Conservation (phyloP, 208 protist species). For the Vickermania ingenoplastis region DNA sequence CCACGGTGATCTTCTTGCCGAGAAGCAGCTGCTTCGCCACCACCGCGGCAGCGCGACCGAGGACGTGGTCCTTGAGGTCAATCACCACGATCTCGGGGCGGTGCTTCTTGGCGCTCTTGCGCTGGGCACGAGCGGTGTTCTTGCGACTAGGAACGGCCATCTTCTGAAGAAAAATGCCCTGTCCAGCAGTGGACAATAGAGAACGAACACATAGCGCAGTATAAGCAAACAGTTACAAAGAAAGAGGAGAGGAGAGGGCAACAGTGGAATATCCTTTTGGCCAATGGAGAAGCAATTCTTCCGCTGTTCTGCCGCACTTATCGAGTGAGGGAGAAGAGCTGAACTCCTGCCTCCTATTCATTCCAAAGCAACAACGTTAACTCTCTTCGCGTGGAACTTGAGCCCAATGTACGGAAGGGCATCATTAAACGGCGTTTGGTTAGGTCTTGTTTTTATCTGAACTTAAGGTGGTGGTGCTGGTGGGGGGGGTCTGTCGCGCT, state of each 20-base stretch:
- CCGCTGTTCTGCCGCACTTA: no score
- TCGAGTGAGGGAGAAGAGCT: no score
- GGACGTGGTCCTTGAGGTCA: conserved; percentile 96
- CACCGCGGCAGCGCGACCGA: conserved; percentile 95
- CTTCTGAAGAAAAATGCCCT: conserved; percentile 1
- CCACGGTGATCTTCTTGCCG: conserved; percentile 95
- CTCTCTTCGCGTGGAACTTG: no score
- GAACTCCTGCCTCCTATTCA: no score
- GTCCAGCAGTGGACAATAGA: neutral
- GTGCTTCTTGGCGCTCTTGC: conserved; percentile 73
- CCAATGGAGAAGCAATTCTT: no score
- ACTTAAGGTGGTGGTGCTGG: no score
- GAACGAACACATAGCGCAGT: neutral
- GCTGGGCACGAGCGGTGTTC: conserved; percentile 40
- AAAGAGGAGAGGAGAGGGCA: conserved; percentile 5
- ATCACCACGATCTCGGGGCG: conserved; percentile 91
- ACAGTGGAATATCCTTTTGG: no score
- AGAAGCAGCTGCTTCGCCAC: conserved; percentile 97
- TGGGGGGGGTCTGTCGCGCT: no score
- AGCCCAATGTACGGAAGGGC: no score
- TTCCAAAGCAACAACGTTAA: no score
- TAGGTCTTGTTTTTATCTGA: no score
- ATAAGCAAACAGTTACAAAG: conserved; percentile 1
- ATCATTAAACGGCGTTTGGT: no score
- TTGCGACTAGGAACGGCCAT: conserved; percentile 70